Evolutionary conservation across 305 asterid genomes (phyloP), one percentile per base, ranked within the genome.

Genomic region (Fraxinus velutina): DNA sequence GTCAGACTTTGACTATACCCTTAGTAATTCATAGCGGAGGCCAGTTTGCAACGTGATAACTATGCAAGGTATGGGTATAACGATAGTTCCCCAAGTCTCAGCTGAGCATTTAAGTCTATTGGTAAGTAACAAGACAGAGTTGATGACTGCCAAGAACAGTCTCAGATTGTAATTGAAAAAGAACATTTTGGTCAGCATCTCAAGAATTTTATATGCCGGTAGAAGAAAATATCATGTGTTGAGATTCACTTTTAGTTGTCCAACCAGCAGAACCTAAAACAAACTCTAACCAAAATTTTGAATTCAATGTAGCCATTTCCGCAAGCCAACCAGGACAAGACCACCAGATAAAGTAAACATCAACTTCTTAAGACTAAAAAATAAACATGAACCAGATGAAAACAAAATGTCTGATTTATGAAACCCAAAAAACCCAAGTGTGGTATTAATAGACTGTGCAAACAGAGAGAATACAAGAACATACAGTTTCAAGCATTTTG

Each of bases 401-500:
- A 64, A 9, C 29, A 60, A 57, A 57, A 10, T 60, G 30, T 7
- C 70, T 21, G 30, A 60, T 60, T 60, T 60, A 21, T 21, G 30
- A 8, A 75, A 75, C 66, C 10, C 37, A 15, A 17, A 12, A 24
- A 64, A 8, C 73, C 33, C 52, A 24, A 24, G 34, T 64, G 17
- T 27, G 34, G 13, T 64, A 64, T 64, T 60, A 60, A 60, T 50
- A 62, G 66, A 22, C 57, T n/a, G 34, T 7, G 57, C 32, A 39
- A 74, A 78, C 64, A 62, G 8, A 78, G 50, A 37, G 66, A 62
- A 57, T 6, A 52, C 19, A 37, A 42, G 80, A 85, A 81, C 97
- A 89, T 90, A 95, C 99, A 96, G 97, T 86, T 96, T 96, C 86
- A 96, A 90, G 86, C 99, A 96, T 88, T 94, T 94, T 34, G 99